Evolutionary conservation across 2,329 filamentous ascomycete genomes (phyloP), one percentile per base, ranked within the genome.

Genomic region (Hypoxylon sp.): DNA sequence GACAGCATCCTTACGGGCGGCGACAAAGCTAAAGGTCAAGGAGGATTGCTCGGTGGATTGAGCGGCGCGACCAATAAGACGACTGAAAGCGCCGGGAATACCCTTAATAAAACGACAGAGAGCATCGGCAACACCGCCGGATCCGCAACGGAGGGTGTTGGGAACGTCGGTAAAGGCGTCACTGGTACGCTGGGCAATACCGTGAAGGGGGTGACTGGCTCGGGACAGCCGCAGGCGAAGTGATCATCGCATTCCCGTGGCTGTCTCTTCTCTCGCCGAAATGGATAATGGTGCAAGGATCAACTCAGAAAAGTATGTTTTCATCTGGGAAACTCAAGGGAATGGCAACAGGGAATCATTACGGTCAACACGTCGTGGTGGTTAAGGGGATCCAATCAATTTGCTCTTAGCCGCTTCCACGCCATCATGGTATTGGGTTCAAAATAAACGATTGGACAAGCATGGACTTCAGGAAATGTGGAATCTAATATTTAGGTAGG

Each of bases 1-100:
- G 78, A 80, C 68, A 80, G 78, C 60, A 78, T 80, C 47, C 74
- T 81, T 53, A 80, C 79, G 17, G 80, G 80, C 46, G 80, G 79
- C 59, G 77, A 80, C 32, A 74, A 81, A 65, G 75, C 76, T 19
- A 58, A 80, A 29, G 79, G 79, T 42, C 77, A 81, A 67, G 80
- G 80, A 8, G 80, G 80, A 1, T 72, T 82, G 13, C 68, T 82
- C 42, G 79, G 80, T 4, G 73, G 76, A 17, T 74, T 77, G 3
- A 60, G 70, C 6, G 73, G 71, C 44, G 71, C 78, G 7, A 73
- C 80, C 13, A 75, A 75, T 32, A 78, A 80, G 64, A 78, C 79
- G 10, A 75, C 74, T 39, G 74, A 76, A 62, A 72, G 75, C 8
- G 65, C 70, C 13, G 75, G 75, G 17, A 67, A 59, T 13, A 68